Evolutionary conservation across 306 rosid species (phyloP), one percentile per base, ranked within the genome.

Genomic region (Quillaja saponaria): DNA sequence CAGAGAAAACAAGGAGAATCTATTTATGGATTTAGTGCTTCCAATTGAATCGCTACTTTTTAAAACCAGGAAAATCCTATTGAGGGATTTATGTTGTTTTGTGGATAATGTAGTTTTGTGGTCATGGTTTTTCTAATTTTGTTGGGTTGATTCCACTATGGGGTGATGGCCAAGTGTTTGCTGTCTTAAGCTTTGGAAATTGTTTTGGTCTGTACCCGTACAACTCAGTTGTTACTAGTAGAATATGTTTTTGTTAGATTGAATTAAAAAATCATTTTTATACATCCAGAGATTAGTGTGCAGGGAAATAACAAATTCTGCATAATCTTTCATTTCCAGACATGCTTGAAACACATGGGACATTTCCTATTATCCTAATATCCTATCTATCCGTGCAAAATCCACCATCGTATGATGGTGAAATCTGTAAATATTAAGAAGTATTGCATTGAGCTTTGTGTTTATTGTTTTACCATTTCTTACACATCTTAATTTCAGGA

Each of bases 401-500:
- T n/a, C 31, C 31, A 1, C 31, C 31, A 25, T 46, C 21, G 3
- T 18, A 17, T 42, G 45, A 20, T 58, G 66, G 34, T 21, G 19
- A 35, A 37, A 40, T 45, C 11, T 72, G 10, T 41, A 20, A 55
- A 42, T 17, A 58, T 20, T 48, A 40, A 28, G 15, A 44, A n/a
- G 13, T 50, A 44, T 56, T 3, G 44, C 21, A 13, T 33, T 40
- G 19, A 8, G 37, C 38, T 25, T 2, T 8, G 39, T 59, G 49
- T 11, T 49, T 50, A n/a, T 57, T 33, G 41, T 31, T 61, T 35
- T 14, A 42, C 39, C 28, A 18, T 57, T 75, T 61, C 12, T 34
- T 6, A 37, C 54, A 17, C 8, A 62, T 72, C 69, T 71, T 37
- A 71, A 63, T 46, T 62, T 52, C 62, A 62, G 81, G 79, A 45